Conservation (phyloP, 495 filamentous ascomycete species). For the Podospora australis region DNA sequence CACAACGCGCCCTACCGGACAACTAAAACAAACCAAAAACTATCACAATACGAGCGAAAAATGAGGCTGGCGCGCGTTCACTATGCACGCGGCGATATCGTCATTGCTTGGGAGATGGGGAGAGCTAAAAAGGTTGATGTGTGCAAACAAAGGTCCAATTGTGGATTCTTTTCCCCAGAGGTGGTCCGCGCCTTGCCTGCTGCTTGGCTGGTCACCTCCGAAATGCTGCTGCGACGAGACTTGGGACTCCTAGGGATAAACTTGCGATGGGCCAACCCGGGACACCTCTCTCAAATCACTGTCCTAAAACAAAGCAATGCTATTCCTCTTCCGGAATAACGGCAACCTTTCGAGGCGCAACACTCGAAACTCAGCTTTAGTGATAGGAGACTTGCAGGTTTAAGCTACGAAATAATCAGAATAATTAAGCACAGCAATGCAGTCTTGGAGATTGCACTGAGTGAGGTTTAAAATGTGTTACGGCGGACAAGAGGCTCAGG, state of each 20-base stretch:
- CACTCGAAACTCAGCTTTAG: too few relatives aligned
- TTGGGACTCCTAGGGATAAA: neutral
- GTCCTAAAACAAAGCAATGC: constrained; percentile 16
- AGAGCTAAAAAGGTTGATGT: constrained; percentile 23
- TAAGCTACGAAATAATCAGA: too few relatives aligned
- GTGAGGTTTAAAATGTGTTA: constrained; percentile 20
- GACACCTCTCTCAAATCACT: constrained; percentile 8
- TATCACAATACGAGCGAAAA: constrained; percentile 1
- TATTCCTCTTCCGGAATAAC: constrained; percentile 7
- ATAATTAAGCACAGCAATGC: too few relatives aligned
- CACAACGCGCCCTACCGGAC: constrained; percentile 12
- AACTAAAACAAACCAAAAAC: constrained; percentile 4
- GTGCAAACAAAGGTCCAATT: constrained; percentile 7
- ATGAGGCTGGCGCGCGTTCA: neutral
- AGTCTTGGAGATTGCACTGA: neutral
- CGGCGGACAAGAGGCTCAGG: constrained; percentile 20
- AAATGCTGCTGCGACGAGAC: constrained; percentile 2
- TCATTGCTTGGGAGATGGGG: constrained; percentile 11
- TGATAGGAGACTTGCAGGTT: too few relatives aligned
- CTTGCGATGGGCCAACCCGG: neutral
- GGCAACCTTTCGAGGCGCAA: neutral
- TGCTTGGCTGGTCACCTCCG: constrained; percentile 2
- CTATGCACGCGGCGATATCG: constrained; percentile 14
- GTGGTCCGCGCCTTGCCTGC: constrained; percentile 1
- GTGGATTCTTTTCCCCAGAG: constrained; percentile 6